A percentile compares a stretch with the other conserved stretches of the same genome.
Conservation (phyloP, 208 protist genomes). For the Vickermania spadyakhi region DNA sequence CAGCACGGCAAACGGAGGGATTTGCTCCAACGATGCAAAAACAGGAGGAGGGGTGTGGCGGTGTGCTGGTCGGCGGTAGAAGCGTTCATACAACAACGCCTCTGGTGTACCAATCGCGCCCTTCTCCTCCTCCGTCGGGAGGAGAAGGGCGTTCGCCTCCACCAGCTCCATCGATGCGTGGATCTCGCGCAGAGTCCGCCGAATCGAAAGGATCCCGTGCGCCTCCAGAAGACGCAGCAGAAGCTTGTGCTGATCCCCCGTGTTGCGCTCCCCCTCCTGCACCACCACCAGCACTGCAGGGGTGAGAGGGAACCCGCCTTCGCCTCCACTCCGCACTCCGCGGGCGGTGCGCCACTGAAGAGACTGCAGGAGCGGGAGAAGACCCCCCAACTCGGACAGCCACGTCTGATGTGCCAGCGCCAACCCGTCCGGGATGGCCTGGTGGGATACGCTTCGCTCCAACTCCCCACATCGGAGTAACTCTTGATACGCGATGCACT, state of each 20-base stretch:
- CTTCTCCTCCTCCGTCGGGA: not conserved
- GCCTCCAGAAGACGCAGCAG: slow-evolving; percentile 61
- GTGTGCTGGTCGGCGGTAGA: not conserved
- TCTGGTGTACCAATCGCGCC: not conserved
- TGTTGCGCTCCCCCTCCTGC: slow-evolving; percentile 90
- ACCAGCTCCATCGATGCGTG: slow-evolving; percentile 35
- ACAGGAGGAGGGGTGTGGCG: too few relatives aligned
- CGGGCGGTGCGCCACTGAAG: not conserved
- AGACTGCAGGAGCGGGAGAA: slow-evolving; percentile 11
- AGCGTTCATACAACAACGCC: not conserved
- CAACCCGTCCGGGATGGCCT: slow-evolving; percentile 33
- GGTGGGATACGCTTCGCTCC: slow-evolving; percentile 24
- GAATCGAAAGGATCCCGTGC: slow-evolving; percentile 70
- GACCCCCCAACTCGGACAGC: slow-evolving; percentile 3
- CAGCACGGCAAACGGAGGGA: slow-evolving; percentile 53
- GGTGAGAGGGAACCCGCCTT: slow-evolving; percentile 1
- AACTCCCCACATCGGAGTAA: slow-evolving; percentile 5
- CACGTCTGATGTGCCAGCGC: slow-evolving; percentile 33
- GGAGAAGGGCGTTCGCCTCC: slow-evolving; percentile 1
- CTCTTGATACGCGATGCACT: not conserved
- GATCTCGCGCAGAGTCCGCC: slow-evolving; percentile 80
- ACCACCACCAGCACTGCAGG: slow-evolving; percentile 88
- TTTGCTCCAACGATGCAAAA: not conserved
- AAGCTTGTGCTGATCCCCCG: slow-evolving; percentile 88
- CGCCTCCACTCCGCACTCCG: not conserved